Conservation (phyloP, 179 eudicot species). For the Heliamphora pulchella region DNA sequence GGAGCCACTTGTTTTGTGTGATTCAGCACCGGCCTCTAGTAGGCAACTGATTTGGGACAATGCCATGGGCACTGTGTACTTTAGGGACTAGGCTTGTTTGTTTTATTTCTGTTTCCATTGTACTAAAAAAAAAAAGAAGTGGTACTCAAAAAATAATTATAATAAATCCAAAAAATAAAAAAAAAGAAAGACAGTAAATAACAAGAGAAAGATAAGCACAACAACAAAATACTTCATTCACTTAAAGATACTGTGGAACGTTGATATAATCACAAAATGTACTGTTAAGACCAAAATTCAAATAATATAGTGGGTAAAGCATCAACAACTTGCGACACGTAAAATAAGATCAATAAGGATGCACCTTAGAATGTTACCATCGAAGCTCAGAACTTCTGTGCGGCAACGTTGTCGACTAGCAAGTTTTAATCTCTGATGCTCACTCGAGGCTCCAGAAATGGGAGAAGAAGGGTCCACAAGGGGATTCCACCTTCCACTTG, state of each 20-base stretch:
- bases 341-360: slow-evolving; percentile 12
- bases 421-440: slow-evolving; percentile 62
- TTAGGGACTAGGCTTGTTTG: no score
- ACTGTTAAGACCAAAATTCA: slow-evolving; percentile 5
- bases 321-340: background rate
- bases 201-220: background rate
- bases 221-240: background rate
- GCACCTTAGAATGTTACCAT: slow-evolving; percentile 83
- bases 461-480: slow-evolving; percentile 92
- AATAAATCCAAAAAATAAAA: background rate
- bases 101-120: no score
- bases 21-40: no score
- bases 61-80: no score
- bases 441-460: slow-evolving; percentile 61
- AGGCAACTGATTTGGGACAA: no score
- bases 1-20: no score
- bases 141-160: no score
- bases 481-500: slow-evolving; percentile 96
- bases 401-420: slow-evolving; percentile 62
- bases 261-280: background rate
- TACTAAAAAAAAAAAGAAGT: no score
- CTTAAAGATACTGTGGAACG: background rate
- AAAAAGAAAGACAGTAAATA: background rate
- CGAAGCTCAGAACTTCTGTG: slow-evolving; percentile 88
- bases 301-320: background rate